Base-by-base conservation (phyloP, 106 monocot genomes). In the Acanthochlamys bracteata region DNA sequence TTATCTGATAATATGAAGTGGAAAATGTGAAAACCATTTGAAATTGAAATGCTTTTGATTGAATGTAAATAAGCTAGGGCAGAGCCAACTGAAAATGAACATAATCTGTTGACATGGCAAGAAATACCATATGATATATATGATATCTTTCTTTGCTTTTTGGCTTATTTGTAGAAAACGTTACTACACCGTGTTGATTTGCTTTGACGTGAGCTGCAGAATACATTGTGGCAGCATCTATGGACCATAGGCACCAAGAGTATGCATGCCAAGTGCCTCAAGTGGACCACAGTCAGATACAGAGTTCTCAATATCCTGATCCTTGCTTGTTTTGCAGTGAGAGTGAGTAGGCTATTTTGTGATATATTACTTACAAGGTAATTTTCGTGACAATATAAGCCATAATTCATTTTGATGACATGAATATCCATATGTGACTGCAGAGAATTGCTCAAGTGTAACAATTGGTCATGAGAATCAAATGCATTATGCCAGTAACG, bases 191-290 rank as follows among this genome's bases (percentile, higher is more conserved):
- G 3, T 22, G 20, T 24, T 59, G 17, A 24, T 59, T 11, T 59
- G 59, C 24, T 26, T 24, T 59, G 24, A 16, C 25, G 24, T 16
- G 12, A 16, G 0, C 59, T 24, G 14, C 33, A 1, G 33, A 33
- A 33, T 33, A 26, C 7, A 26, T 24, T 17, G 59, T 26, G 4
- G n/a, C 61, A 41, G 33, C 40, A 12, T 43, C 21, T 11, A 58
- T 58, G 42, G 58, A 22, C 13, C 69, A 60, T 70, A 70, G 69
- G 60, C 42, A 17, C 16, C 17, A 42, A 15, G 3, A 25, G 24
- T 60, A 25, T 53, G 11, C 61, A 61, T 61, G 52, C 25, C 20
- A 39, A 24, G 33, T 53, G 20, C 21, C 61, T 39, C 61, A 53
- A 62, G 51, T 71, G 51, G 41, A 71, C 23, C 49, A 49, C n/a